Evolutionary conservation across 106 monocot species (phyloP).

Genomic region (Allium fistulosum): DNA sequence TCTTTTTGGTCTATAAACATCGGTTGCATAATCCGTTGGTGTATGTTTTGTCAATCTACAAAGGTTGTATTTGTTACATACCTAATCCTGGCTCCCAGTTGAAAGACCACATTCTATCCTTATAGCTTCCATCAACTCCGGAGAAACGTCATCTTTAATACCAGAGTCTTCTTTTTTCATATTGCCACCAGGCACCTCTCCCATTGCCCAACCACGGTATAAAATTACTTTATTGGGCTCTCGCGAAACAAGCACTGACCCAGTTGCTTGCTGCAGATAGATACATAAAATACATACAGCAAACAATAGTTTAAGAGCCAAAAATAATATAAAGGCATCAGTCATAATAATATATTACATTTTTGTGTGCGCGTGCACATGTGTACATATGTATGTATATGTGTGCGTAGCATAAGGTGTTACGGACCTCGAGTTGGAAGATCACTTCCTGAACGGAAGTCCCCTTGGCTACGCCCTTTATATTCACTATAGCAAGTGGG

Average conservation of each 20-base stretch:
- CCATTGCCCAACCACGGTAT: slow-evolving; percentile 73
- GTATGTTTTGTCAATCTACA: too few species aligned
- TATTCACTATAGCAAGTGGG: slow-evolving; percentile 91
- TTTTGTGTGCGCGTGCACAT: too few species aligned
- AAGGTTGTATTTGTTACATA: too few species aligned
- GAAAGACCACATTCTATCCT: slow-evolving; percentile 64
- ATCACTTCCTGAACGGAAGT: slow-evolving; percentile 81
- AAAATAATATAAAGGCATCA: not conserved
- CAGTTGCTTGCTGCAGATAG: slow-evolving; percentile 61
- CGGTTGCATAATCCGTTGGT: too few species aligned
- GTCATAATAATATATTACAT: too few species aligned
- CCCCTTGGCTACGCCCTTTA: slow-evolving; percentile 73
- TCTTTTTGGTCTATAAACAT: too few species aligned
- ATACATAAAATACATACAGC: not conserved
- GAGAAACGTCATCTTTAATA: slow-evolving; percentile 22
- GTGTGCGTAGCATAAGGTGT: too few species aligned
- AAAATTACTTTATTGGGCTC: slow-evolving; percentile 93
- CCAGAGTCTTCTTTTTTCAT: not conserved
- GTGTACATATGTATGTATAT: too few species aligned
- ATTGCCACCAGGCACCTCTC: slow-evolving; percentile 8
- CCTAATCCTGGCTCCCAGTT: not conserved
- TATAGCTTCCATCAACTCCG: slow-evolving; percentile 57
- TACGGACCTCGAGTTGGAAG: slow-evolving; percentile 72
- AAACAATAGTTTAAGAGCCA: not conserved
- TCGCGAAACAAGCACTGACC: slow-evolving; percentile 72